Evolutionary conservation across 2,329 filamentous ascomycete species (phyloP).

Genomic region (Akanthomyces uredinophilus): DNA sequence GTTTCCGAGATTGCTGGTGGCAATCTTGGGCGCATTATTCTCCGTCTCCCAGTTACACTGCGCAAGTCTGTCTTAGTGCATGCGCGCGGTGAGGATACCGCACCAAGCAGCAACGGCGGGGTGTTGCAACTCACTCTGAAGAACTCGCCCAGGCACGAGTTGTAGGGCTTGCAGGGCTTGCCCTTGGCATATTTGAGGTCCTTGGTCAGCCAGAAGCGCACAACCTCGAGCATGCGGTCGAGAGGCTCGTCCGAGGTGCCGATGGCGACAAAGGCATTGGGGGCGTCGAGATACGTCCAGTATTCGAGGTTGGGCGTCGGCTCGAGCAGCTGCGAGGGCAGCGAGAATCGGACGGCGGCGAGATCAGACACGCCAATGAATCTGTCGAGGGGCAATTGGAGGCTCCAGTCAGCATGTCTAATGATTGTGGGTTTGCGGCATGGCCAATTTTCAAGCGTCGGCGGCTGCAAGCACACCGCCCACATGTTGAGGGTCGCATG

Average conservation of each 20-base stretch:
- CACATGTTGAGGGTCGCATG: conserved; percentile 15
- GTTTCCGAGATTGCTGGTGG: conserved; percentile 39
- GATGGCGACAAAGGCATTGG: conserved; percentile 77
- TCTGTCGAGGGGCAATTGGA: conserved; percentile 41
- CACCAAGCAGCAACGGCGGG: not conserved
- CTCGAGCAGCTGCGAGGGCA: conserved; percentile 91
- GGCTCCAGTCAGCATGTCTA: conserved; percentile 23
- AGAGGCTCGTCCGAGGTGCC: conserved; percentile 88
- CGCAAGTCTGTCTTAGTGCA: not conserved
- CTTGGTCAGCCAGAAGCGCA: conserved; percentile 98
- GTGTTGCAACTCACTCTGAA: conserved; percentile 67
- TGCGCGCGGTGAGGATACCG: not conserved
- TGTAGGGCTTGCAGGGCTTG: conserved; percentile 98
- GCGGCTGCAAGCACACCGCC: conserved; percentile 16
- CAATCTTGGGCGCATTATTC: conserved; percentile 65
- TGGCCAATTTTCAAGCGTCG: not conserved
- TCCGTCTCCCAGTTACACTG: conserved; percentile 95
- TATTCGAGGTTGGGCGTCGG: conserved; percentile 97
- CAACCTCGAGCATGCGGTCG: conserved; percentile 88
- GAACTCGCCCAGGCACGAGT: conserved; percentile 94
- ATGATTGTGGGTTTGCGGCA: not conserved
- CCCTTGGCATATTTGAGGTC: conserved; percentile 98
- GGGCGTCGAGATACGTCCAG: conserved; percentile 96
- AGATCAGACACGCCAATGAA: conserved; percentile 97
- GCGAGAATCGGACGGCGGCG: conserved; percentile 89